Base-by-base conservation (phyloP, 2,329 filamentous ascomycete genomes). In the Tolypocladium inflatum region DNA sequence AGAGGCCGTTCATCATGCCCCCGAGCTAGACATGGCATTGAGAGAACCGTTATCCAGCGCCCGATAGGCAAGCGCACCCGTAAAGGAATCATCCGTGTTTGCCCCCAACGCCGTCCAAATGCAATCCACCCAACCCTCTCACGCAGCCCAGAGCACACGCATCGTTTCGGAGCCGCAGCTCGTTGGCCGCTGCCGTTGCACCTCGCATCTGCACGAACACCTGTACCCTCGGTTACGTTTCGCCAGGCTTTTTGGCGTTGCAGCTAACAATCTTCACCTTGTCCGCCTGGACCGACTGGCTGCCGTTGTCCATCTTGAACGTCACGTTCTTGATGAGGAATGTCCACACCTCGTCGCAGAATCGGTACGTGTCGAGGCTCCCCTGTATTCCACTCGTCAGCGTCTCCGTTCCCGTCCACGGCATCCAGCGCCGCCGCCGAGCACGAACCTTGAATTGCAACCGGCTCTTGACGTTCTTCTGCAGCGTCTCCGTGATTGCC, bases 321-420 rank as follows among this genome's bases (percentile, higher is more conserved):
- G 87, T 91, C 58, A 97, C 92, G 65, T 97, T 94, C 76, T 97
- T 97, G 76, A 99, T 96, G 59, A 99, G 83, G 74, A 99, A 99
- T 1, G 94, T 99, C 94, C 94, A 99, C 59, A 99, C 94, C 77
- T 99, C 94, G 76, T 99, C 94, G 78, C 94, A 99, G 82, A 99
- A 99, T 66, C 94, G 89, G 79, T 99, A 99, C 19, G 94, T 97
- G 72, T 97, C 92, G 62, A 99, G 86, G 70, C 95, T 94, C 54
- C 94, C 94, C 93, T 97, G 52, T 3, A 53, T 38, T 39, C 13
- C 21, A 19, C 51, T 38, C 30, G 57, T 61, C 53, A 61, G 58
- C 53, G 9, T 30, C 26, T 41, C 2, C 43, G 7, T n/a, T n/a
- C 19, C 30, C 45, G 9, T 5, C 23, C 13, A 10, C 30, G 17